A percentile compares a stretch with the other conserved stretches of the same genome.
These are phyloP conservation scores for Cladosporium sp. DNA, from an alignment of 2,329 filamentous ascomycete genomes.

Conservation along the genomic window DNA sequence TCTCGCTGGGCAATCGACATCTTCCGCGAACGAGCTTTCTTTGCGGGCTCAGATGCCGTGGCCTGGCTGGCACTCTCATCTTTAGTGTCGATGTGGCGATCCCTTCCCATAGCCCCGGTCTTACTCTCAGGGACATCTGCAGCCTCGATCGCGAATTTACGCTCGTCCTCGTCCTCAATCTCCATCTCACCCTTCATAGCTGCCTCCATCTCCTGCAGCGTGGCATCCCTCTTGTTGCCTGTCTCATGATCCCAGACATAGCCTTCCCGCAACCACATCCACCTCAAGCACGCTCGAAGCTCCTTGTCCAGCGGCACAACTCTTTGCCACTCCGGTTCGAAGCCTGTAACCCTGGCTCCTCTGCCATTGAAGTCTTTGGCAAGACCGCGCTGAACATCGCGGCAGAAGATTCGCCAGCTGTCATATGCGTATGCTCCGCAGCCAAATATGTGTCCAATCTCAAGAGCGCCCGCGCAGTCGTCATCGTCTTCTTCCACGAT, in stretches of 20 bases:
- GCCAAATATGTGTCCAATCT: conserved; percentile 79
- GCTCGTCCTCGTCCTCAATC: conserved; percentile 25
- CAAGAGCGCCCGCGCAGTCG: conserved; percentile 59
- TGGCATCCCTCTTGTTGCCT: conserved; percentile 56
- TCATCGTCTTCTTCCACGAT: conserved; percentile 45
- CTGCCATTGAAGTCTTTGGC: conserved; percentile 63
- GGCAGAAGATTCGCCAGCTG: conserved; percentile 90
- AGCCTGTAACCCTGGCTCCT: conserved; percentile 42
- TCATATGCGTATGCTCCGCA: conserved; percentile 76
- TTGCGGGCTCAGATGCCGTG: background rate
- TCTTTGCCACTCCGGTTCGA: conserved; percentile 87
- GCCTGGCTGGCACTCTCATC: background rate
- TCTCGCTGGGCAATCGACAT: conserved; percentile 4
- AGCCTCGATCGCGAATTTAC: conserved; percentile 21
- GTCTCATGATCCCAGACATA: conserved; percentile 75
- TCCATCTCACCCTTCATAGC: conserved; percentile 56
- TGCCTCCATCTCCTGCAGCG: conserved; percentile 51
- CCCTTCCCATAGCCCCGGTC: background rate
- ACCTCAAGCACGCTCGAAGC: conserved; percentile 76
- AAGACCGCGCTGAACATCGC: conserved; percentile 67
- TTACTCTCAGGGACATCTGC: background rate
- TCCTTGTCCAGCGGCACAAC: conserved; percentile 83
- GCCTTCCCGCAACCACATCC: conserved; percentile 88
- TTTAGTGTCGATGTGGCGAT: background rate
- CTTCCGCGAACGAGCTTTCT: background rate